Conservation (phyloP, 1,284 basidiomycete species). For the Puccinia triticina region DNA sequence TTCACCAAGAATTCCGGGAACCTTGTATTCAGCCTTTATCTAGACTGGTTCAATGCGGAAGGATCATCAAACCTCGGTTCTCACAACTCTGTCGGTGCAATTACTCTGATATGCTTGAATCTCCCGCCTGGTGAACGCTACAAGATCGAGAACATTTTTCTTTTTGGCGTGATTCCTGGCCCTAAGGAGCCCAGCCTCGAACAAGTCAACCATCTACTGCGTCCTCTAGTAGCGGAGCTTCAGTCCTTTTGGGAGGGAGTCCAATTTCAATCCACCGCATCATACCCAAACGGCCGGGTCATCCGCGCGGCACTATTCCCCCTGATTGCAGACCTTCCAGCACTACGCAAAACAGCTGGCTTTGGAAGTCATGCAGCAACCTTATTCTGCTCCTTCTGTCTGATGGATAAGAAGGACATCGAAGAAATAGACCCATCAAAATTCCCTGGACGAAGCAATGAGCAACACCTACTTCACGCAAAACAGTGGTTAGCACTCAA, state of each 20-base stretch:
- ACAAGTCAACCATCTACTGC: constrained; percentile 59
- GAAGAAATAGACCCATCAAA: neutral
- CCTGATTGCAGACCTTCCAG: constrained; percentile 28
- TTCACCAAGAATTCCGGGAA: constrained; percentile 18
- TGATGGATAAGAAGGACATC: too few species aligned
- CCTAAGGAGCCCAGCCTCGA: constrained; percentile 52
- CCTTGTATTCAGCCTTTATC: constrained; percentile 36
- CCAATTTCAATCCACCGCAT: neutral
- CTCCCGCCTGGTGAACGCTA: too few species aligned
- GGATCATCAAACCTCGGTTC: constrained; percentile 16
- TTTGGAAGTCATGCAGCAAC: too few species aligned
- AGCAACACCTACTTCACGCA: neutral
- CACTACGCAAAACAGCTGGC: constrained; percentile 12
- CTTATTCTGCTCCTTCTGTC: too few species aligned
- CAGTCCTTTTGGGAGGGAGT: neutral
- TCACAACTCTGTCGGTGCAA: too few species aligned
- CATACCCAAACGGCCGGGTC: neutral
- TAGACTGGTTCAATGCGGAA: constrained; percentile 43
- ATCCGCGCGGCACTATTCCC: neutral
- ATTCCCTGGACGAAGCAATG: neutral
- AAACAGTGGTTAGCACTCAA: neutral
- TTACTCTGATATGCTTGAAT: too few species aligned
- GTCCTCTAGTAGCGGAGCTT: constrained; percentile 56
- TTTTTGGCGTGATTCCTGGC: too few species aligned
- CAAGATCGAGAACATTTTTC: too few species aligned